Evolutionary conservation across 805 yeast genomes (phyloP), one percentile per base, ranked within the genome.

Genomic region (Cyberlindnera mississippiensis): DNA sequence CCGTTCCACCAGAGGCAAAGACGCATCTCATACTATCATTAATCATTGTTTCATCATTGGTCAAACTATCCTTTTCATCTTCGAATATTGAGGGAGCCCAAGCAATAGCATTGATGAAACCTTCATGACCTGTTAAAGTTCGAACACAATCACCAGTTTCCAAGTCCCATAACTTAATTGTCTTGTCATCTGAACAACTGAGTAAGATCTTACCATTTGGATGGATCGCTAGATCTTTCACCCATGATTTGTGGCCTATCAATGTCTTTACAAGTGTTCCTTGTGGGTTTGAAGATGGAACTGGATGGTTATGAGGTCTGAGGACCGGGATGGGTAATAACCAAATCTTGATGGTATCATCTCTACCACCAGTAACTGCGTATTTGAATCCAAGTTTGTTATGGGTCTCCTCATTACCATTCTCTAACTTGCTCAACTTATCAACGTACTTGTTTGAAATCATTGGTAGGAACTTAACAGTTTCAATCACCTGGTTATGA

Each of bases 1-100:
- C 99, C 46, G 96, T 87, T 32, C 98, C 97, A 53, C 97, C 96
- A 22, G 95, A 84, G 33, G 82, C 96, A 59, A 93, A 82, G 32
- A 79, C 67, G 51, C 86, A 78, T 53, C 89, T 68, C 68, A 83
- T 77, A 41, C 69, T 69, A 24, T 64, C 59, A 48, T 72, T 70
- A 9, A 73, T 51, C 27, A 53, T 37, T 31, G 56, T 55, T 36
- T 64, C 55, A 19, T 62, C 55, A 20, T 58, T 58, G 5, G 49
- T 48, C 17, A 33, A 46, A 4, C 47, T 55, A 28, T 62, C 60
- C 6, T 59, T 63, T 38, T 57, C 53, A 28, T 48, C 35, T 46
- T 49, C 51, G 45, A 45, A 52, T 3, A 70, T 59, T 1, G 78
- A 70, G 0, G 67, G 56, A 1, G 85, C 84, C 68, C 79, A 75